Percentiles rank a stretch among this genome's conserved stretches.
Evolutionary conservation across 345 rosid species (phyloP).

Genomic region (Acer yangbiense): DNA sequence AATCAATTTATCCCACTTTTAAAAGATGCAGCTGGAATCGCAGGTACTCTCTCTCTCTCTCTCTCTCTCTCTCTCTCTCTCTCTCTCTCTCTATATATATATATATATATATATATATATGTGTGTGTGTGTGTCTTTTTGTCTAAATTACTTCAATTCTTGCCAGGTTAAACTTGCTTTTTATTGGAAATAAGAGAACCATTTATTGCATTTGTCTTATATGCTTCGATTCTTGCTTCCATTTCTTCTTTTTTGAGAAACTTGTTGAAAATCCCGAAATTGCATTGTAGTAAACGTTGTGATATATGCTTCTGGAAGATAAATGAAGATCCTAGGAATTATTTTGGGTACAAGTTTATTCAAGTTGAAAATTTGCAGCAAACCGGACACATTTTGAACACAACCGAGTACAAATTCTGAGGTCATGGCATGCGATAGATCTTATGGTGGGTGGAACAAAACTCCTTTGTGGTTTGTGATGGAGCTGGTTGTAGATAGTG

Average conservation of each 20-base stretch:
- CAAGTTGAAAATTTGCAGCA: neutral
- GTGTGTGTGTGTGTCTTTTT: no score
- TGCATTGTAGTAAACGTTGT: neutral
- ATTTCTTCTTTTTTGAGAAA: neutral
- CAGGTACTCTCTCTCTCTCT: constrained; percentile 25
- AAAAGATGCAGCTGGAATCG: constrained; percentile 76
- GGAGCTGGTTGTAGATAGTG: no score
- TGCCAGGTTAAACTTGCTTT: neutral
- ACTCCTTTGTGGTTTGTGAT: no score
- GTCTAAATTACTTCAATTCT: neutral
- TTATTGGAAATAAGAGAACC: neutral
- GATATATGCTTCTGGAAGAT: neutral
- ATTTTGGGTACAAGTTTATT: neutral
- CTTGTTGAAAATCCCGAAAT: neutral
- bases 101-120: no score
- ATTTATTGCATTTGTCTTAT: neutral
- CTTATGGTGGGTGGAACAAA: no score
- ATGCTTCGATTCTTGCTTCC: neutral
- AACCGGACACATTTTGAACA: no score
- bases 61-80: neutral
- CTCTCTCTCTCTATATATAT: neutral
- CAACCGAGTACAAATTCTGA: no score
- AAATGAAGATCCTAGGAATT: neutral
- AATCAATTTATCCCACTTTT: constrained; percentile 28
- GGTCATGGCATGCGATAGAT: no score